These are phyloP conservation scores for Lumnitzera racemosa DNA, from an alignment of 345 rosid species.

Conservation along the genomic window DNA sequence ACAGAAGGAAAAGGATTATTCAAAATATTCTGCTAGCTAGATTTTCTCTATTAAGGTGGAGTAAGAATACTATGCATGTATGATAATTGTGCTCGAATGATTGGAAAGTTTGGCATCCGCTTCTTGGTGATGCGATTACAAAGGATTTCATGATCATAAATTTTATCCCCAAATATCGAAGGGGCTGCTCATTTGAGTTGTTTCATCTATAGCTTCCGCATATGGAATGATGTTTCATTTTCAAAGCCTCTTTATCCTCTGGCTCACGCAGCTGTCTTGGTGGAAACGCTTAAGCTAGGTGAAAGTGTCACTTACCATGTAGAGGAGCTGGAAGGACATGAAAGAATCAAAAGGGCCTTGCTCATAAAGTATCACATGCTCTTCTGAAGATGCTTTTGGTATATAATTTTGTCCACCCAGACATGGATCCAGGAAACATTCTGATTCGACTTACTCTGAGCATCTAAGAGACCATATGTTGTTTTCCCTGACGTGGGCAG, in stretches of 20 bases:
- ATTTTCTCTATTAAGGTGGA: too few relatives aligned
- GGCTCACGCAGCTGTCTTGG: constrained; percentile 43
- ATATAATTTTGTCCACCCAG: constrained; percentile 13
- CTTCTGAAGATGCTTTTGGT: constrained; percentile 47
- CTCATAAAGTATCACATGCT: constrained; percentile 44
- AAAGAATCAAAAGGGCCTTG: constrained; percentile 33
- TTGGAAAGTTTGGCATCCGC: constrained; percentile 37
- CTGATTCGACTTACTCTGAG: constrained; percentile 5
- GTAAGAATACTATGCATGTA: too few relatives aligned
- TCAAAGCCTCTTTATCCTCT: constrained; percentile 42
- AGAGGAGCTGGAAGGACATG: constrained; percentile 32
- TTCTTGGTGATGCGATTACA: constrained; percentile 38
- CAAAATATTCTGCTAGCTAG: too few relatives aligned
- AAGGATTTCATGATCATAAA: constrained; percentile 36
- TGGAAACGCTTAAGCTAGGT: constrained; percentile 39
- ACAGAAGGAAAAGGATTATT: too few relatives aligned
- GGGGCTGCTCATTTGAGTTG: constrained; percentile 41
- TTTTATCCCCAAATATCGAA: constrained; percentile 25
- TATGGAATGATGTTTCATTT: constrained; percentile 42
- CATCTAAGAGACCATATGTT: constrained; percentile 30
- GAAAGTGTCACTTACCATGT: constrained; percentile 33
- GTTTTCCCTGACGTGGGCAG: constrained; percentile 42
- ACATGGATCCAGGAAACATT: constrained; percentile 17
- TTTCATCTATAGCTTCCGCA: constrained; percentile 41
- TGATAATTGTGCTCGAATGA: too few relatives aligned